Base-by-base conservation (phyloP, 2,329 filamentous ascomycete genomes). In the Microsporum canis region DNA sequence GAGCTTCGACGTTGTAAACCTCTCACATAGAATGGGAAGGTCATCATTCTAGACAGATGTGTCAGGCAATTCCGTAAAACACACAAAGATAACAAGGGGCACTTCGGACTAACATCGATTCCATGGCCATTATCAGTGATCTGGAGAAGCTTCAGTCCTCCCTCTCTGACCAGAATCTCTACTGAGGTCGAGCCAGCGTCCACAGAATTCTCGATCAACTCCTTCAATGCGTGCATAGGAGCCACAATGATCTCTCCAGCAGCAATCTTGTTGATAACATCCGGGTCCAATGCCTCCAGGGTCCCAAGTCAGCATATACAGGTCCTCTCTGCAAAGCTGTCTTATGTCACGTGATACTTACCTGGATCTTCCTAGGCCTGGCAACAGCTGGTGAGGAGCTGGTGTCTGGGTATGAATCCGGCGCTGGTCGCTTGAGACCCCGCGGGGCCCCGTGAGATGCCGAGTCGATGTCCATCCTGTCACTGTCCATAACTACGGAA, bases 221-320 rank as follows among this genome's bases (percentile, higher is more conserved):
- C 94, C 75, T 99, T 99, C 61, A 99, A 76, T 2, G 95, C 94
- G 73, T 99, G 90, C 33, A 96, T 91, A 0, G 94, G 95, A 1
- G 94, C 92, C 57, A 99, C 91, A 63, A 99, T 99, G 68, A 99
- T 99, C 74, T 99, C 94, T 23, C 94, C 94, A 0, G 94, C 94
- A 0, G 94, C 94, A 67, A 99, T 99, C 74, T 97, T 99, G 79
- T 97, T 99, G 66, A 99, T 88, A 27, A 99, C 94, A 76, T 94
- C 88, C 65, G 88, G 86, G 69, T 95, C 89, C 31, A 99, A 82
- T 12, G 92, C 88, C 86, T 95, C 17, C 39, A 4, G 14, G 2
- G 17, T 23, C 17, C 17, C 17, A 23, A 23, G 17, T 23, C 39
- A 36, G 34, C 39, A n/a, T 43, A 14, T n/a, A 43, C 49, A 58